Base-by-base conservation (phyloP, 192 early-diverging fungal species). In the Podila epicladia region DNA sequence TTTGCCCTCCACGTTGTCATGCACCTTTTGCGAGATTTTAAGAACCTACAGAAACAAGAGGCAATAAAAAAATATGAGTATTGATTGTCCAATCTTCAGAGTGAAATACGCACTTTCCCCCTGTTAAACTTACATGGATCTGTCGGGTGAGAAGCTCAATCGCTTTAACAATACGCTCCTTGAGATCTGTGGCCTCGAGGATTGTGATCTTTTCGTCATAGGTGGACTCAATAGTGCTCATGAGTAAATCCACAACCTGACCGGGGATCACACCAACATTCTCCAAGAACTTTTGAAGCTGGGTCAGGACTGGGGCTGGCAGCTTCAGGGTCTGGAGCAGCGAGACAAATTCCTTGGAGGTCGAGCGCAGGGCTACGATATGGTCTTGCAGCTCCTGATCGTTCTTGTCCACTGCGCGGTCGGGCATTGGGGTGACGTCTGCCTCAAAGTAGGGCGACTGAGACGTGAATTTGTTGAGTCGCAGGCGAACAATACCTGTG, bases 21-120 rank as follows among this genome's bases (percentile, higher is more conserved):
- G 91, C 33, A 95, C 84, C 79, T 93, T 88, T 82, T 92, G 90
- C 13, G 92, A 91, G 17, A 96, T 94, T 65, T 91, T 93, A n/a
- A 94, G 79, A 1, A 94, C 88, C 84, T 95, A 5, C 7, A 22
- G 19, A 63, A 38, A 65, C n/a, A 6, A 5, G 5, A 9, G 9
- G 29, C 22, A 28, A 57, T 28, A 2, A n/a, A 57, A 65, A 71
- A 31, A 28, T 12, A 28, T 24, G 31, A 58, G 37, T 9, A 55
- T 70, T 9, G 6, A 38, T n/a, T 26, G 49, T 28, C 35, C 7
- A 37, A 35, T 26, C 28, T 59, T 20, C 31, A 51, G 5, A 13
- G 26, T 65, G 38, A 45, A 22, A 62, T 6, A 31, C 35, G 13
- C 11, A 31, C 8, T 45, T 22, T 15, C 2, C 45, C 35, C n/a